Base-by-base conservation (phyloP, 305 asterid genomes). In the Ajuga reptans region DNA sequence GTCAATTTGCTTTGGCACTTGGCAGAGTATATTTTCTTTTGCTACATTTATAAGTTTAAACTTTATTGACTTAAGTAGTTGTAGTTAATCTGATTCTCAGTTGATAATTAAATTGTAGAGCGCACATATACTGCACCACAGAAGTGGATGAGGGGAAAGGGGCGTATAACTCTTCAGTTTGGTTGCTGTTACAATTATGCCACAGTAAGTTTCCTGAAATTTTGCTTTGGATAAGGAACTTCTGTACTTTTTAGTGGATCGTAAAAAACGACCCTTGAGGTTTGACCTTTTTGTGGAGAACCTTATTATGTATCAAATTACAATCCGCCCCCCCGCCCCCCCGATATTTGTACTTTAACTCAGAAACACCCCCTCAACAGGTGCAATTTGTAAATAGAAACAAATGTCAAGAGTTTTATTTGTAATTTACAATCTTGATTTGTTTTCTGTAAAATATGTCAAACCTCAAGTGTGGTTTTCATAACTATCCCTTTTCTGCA, bases 71-170 rank as follows among this genome's bases (percentile, higher is more conserved):
- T 63, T 10, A 24, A 51, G 65, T 9, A 17, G n/a, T 8, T 64
- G 29, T 52, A 24, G 47, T 64, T 12, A 68, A 37, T 46, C 45
- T 41, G 46, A 72, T 72, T 34, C 45, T 58, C 56, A 60, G 52
- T 58, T 56, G 65, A 42, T 54, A 62, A 51, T 73, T 53, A 67
- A 39, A 54, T 68, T 73, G 42, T 69, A 93, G 97, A 74, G 11
- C 95, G 96, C 62, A 91, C 96, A 6, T 93, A 78, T 62, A 68
- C 96, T 55, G 95, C 92, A 66, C 97, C 96, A 10, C 74, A 66
- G 53, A 93, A 87, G 80, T 89, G 99, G 97, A 91, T 91, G 96
- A 87, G 81, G 78, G 99, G 99, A 67, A 93, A 91, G 79, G 99
- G 99, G 6, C 96, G 95, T 11, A 77, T 87, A 58, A 91, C 99